Conservation (phyloP, 352 stramenopile species). For the Pythium monospermum region DNA sequence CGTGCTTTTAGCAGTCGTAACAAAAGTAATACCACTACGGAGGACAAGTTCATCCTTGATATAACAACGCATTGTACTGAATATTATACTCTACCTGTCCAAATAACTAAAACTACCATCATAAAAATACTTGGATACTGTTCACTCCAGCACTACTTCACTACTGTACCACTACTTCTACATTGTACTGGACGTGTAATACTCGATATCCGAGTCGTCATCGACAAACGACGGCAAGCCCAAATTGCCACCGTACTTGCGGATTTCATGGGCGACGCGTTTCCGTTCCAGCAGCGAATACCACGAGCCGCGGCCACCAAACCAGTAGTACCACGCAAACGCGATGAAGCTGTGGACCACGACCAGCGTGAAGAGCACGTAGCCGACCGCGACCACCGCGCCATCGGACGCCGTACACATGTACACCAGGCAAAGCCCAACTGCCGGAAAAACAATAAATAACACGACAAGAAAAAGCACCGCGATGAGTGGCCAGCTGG, state of each 20-base stretch:
- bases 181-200: too few relatives aligned
- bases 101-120: too few relatives aligned
- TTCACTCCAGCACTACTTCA: too few relatives aligned
- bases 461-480: slow-evolving; percentile 43
- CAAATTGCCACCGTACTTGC: slow-evolving; percentile 24
- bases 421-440: slow-evolving; percentile 46
- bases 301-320: slow-evolving; percentile 32
- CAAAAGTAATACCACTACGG: too few relatives aligned
- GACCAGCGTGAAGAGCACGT: slow-evolving; percentile 25
- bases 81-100: too few relatives aligned
- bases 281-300: slow-evolving; percentile 41
- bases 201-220: slow-evolving; percentile 13
- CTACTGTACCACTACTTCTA: too few relatives aligned
- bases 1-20: too few relatives aligned
- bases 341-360: slow-evolving; percentile 10
- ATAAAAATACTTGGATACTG: too few relatives aligned
- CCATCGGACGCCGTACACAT: slow-evolving; percentile 40
- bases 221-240: slow-evolving; percentile 22
- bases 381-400: slow-evolving; percentile 30
- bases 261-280: slow-evolving; percentile 26
- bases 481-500: slow-evolving; percentile 47
- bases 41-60: too few relatives aligned
- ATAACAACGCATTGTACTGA: too few relatives aligned
- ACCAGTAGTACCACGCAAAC: slow-evolving; percentile 34
- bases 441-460: slow-evolving; percentile 43